These are phyloP conservation scores for Sungouiozyma intestinalis DNA, from an alignment of 805 yeast genomes.

Conservation along the genomic window DNA sequence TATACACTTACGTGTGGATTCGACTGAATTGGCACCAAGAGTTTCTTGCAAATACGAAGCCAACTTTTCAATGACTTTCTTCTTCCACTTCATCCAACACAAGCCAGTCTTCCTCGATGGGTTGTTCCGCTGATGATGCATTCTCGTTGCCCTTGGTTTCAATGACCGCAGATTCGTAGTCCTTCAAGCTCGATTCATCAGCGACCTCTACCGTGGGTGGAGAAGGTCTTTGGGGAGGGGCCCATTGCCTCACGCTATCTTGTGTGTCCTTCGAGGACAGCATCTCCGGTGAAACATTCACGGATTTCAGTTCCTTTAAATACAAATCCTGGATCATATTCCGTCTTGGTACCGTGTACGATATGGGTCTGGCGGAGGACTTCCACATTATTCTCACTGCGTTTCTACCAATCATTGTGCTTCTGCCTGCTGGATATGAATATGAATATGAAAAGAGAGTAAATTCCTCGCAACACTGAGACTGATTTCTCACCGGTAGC, in stretches of 20 bases:
- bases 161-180: slow-evolving; percentile 61
- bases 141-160: slow-evolving; percentile 55
- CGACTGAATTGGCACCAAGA: neutral
- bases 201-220: slow-evolving; percentile 62
- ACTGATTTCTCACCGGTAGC: no score
- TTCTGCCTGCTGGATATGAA: no score
- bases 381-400: neutral
- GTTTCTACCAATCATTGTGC: neutral
- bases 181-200: slow-evolving; percentile 53
- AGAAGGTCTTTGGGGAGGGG: slow-evolving; percentile 67
- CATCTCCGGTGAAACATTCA: slow-evolving; percentile 61
- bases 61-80: slow-evolving; percentile 10
- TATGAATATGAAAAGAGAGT: no score
- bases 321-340: slow-evolving; percentile 75
- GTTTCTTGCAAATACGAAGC: slow-evolving; percentile 22
- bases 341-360: neutral
- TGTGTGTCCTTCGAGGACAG: slow-evolving; percentile 43
- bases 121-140: slow-evolving; percentile 31
- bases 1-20: neutral
- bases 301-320: slow-evolving; percentile 74
- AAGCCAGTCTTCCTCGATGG: slow-evolving; percentile 56
- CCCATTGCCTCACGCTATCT: slow-evolving; percentile 73
- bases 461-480: no score
- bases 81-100: slow-evolving; percentile 64
- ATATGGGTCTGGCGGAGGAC: slow-evolving; percentile 2